Base-by-base conservation (phyloP, 2,329 filamentous ascomycete genomes). In the Fusarium buxicola region DNA sequence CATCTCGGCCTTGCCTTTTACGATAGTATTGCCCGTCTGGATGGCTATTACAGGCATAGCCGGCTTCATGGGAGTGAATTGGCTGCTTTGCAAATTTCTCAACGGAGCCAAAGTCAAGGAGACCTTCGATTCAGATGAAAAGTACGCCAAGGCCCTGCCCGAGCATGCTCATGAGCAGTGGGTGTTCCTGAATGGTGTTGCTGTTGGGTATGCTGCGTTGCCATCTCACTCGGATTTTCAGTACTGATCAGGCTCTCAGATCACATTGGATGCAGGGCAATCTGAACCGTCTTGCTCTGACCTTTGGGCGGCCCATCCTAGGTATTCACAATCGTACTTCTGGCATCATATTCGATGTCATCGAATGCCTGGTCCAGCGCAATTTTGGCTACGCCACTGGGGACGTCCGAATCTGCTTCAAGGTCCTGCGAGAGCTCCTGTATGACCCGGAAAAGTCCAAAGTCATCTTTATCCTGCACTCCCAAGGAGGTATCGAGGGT, bases 141-240 rank as follows among this genome's bases (percentile, higher is more conserved):
- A 83, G 50, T 86, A 84, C 60, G 81, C 86, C 2, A 73, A 80
- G 13, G 75, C 75, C 2, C 73, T 75, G 15, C 78, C 80, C 0
- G 80, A 85, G 62, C 82, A 86, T 72, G 78, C 79, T 10, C 80
- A 86, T 48, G 91, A 94, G 76, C 84, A 88, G 69, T 94, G 91
- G 91, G 81, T 94, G n/a, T 94, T 91, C 71, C 75, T 94, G 47
- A 94, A 94, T 69, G 91, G 91, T 1, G 86, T 93, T 25, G 86
- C 83, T 9, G 82, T 83, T 30, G 84, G 83, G 85, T 88, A 75
- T 57, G 82, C 78, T 32, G n/a, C 30, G 15, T 39, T 11, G n/a
- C 9, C 15, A 18, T 12, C 18, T 9, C 5, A 9, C 3, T 34
- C 28, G 25, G 9, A 15, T 5, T 8, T 13, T 10, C 7, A 7